Percentiles rank a stretch among this genome's conserved stretches.
Evolutionary conservation across 768 basidiomycete species (phyloP).

Genomic region (Russula brevipes): DNA sequence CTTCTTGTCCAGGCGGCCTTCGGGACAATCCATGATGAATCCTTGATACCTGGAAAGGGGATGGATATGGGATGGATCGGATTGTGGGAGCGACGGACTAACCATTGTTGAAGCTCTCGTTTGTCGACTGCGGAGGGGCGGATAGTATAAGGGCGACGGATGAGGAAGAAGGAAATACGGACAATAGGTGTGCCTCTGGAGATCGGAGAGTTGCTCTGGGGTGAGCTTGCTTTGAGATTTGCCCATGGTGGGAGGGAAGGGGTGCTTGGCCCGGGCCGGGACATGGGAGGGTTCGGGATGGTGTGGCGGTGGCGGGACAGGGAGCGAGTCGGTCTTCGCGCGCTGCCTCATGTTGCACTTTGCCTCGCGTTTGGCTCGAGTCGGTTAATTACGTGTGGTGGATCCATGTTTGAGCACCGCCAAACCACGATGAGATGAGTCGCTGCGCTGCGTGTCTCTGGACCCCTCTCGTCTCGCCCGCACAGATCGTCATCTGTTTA

Average conservation of each 20-base stretch:
- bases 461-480: constrained; percentile 24
- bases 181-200: constrained; percentile 99
- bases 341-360: constrained; percentile 1
- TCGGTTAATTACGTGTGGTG: constrained; percentile 17
- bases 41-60: constrained; percentile 82
- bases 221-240: constrained; percentile 96
- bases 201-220: constrained; percentile 86
- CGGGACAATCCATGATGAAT: constrained; percentile 97
- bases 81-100: constrained; percentile 5
- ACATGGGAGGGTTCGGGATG: not conserved
- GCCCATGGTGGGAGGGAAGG: constrained; percentile 60
- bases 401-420: constrained; percentile 9
- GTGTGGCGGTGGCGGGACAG: too few relatives aligned
- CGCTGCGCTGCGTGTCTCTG: not conserved
- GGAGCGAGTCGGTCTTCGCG: too few relatives aligned
- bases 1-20: constrained; percentile 90
- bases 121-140: constrained; percentile 68
- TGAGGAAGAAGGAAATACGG: constrained; percentile 27
- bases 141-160: constrained; percentile 10
- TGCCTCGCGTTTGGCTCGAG: not conserved
- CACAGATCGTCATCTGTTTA: constrained; percentile 25
- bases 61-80: constrained; percentile 3
- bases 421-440: too few relatives aligned
- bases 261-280: not conserved
- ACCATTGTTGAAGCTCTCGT: constrained; percentile 96